Base-by-base conservation (phyloP, 2,329 filamentous ascomycete genomes). In the Diplodia intermedia region DNA sequence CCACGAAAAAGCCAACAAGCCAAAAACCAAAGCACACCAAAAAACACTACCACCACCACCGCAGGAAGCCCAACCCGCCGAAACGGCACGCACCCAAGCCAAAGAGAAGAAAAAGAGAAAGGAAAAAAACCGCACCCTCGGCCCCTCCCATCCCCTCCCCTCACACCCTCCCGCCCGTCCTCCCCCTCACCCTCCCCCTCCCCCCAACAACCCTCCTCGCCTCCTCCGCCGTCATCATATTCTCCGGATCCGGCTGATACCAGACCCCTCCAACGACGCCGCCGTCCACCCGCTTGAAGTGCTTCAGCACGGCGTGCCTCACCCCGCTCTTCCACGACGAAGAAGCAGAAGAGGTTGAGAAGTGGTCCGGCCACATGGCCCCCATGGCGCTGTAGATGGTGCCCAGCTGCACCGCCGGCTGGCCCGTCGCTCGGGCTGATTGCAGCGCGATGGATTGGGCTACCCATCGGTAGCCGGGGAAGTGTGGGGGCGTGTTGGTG, bases 391-490 rank as follows among this genome's bases (percentile, higher is more conserved):
- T 40, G 57, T 61, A 61, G 33, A 61, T 18, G 15, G 33, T 23
- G 38, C 23, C 57, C 1, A 61, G 26, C 15, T 36, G 57, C 20
- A 61, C 7, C 1, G n/a, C 5, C 55, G 55, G 40, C 40, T 23
- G 23, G 0, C 23, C 23, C 23, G 23, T 23, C 38, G 56, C 12
- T 3, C 15, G 38, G 8, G 33, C n/a, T 15, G 6, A 4, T 14
- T 14, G 33, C 33, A 61, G 40, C 0, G 40, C 57, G 2, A 49
- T 40, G 1, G 29, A 7, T 9, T 49, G 57, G 1, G 57, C 57
- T 1, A 23, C 57, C 57, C n/a, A 20, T 1, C 57, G 23, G 57
- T 61, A 61, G 57, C 57, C 57, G 1, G 57, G 40, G 57, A 61
- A 61, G 57, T 26, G 26, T 15, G 36, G 36, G n/a, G 55, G 20